Percentiles rank a stretch among this genome's conserved stretches.
These are phyloP conservation scores for Tuber magnatum DNA, from an alignment of 495 filamentous ascomycete genomes.

Conservation along the genomic window DNA sequence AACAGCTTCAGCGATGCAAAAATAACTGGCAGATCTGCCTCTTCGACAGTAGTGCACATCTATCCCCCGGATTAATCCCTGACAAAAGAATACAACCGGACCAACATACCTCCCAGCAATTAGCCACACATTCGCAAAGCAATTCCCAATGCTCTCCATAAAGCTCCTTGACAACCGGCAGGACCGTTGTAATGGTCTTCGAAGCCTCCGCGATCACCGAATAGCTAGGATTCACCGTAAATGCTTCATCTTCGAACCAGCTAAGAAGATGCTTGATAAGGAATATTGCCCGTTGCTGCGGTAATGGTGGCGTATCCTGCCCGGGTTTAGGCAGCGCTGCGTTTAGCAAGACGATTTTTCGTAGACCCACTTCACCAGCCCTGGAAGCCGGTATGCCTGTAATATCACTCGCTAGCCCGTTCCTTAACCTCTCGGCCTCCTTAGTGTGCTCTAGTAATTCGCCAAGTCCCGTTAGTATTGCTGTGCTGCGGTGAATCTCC, in stretches of 20 bases:
- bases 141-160: constrained; percentile 80
- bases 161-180: constrained; percentile 64
- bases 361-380: constrained; percentile 43
- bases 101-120: constrained; percentile 20
- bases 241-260: constrained; percentile 55
- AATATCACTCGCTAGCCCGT: constrained; percentile 51
- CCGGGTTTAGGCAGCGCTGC: constrained; percentile 49
- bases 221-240: constrained; percentile 43
- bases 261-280: constrained; percentile 68
- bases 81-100: background rate
- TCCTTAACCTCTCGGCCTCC: constrained; percentile 47
- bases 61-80: background rate
- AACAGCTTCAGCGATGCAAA: constrained; percentile 65
- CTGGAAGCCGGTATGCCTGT: constrained; percentile 42
- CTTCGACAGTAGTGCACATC: constrained; percentile 22
- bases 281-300: constrained; percentile 74
- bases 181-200: constrained; percentile 55
- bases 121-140: constrained; percentile 47
- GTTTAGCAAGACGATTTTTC: constrained; percentile 55
- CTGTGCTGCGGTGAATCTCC: constrained; percentile 48
- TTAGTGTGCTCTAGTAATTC: constrained; percentile 46
- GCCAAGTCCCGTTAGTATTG: constrained; percentile 51
- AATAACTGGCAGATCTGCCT: constrained; percentile 27
- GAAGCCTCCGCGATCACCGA: constrained; percentile 56
- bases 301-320: constrained; percentile 51